These are phyloP conservation scores for Chlamydomonas asymmetrica DNA, from an alignment of 139 green algal species.

Conservation along the genomic window DNA sequence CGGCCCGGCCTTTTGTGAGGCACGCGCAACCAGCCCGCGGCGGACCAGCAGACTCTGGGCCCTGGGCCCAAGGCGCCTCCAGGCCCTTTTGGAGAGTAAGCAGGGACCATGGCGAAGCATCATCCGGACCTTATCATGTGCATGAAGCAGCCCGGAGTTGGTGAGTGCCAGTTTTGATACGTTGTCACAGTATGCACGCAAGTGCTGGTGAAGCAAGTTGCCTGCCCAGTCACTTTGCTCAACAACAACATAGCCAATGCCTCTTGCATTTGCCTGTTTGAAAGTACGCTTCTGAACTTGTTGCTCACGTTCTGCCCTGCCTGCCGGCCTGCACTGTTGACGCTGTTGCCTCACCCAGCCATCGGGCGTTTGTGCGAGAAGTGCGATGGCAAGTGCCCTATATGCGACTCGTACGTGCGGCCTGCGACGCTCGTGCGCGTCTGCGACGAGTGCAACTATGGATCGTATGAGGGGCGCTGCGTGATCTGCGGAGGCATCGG, in stretches of 20 bases:
- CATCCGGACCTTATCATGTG: slow-evolving; percentile 96
- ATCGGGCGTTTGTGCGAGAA: slow-evolving; percentile 96
- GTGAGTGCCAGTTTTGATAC: slow-evolving; percentile 42
- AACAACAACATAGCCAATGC: no score
- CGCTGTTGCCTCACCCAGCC: no score
- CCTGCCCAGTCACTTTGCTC: no score
- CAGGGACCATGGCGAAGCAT: slow-evolving; percentile 49
- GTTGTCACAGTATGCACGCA: not conserved
- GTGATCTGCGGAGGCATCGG: slow-evolving; percentile 95
- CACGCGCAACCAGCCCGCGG: no score
- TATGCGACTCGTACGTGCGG: slow-evolving; percentile 97
- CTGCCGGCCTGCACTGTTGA: not conserved
- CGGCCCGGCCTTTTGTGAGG: no score
- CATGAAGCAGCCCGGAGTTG: slow-evolving; percentile 96
- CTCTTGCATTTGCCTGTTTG: no score
- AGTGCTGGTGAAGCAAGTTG: not conserved
- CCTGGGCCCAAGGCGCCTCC: no score
- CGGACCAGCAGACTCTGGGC: no score
- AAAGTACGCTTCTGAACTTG: not conserved
- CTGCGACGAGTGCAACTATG: slow-evolving; percentile 99
- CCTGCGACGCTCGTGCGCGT: slow-evolving; percentile 95
- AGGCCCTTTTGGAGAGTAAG: no score
- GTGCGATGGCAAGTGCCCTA: slow-evolving; percentile 96
- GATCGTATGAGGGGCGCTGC: slow-evolving; percentile 91
- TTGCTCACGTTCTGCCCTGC: not conserved